Base-by-base conservation (phyloP, 2,329 filamentous ascomycete genomes). In the Paecilomyces sp. region DNA sequence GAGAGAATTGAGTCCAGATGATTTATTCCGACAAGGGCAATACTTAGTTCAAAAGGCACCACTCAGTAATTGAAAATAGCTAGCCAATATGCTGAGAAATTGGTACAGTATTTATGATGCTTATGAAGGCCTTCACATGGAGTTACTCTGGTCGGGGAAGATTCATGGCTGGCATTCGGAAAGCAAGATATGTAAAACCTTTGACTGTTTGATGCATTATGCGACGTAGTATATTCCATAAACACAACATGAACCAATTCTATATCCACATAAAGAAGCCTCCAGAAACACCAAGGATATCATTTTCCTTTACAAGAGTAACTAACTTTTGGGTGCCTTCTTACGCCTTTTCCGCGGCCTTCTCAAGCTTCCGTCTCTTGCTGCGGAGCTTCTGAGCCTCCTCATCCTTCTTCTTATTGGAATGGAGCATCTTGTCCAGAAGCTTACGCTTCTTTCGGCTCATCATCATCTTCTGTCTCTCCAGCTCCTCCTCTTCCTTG, bases 381-480 rank as follows among this genome's bases (percentile, higher is more conserved):
- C 83, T 84, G 67, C 92, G 85, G 74, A 99, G 79, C 78, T 88
- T 90, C 80, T 93, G 89, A 55, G 93, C 90, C 79, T 96, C 91
- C 28, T 87, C 89, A 66, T 93, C 93, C 81, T 91, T 90, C 83
- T 94, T 92, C 79, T 88, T 92, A 77, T 97, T 96, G 63, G 87
- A 92, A 78, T 96, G 95, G 71, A 92, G 83, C 91, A 99, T 99
- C 81, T 97, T 94, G 81, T 97, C 94, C 66, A 93, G 89, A 70
- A 97, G 80, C 86, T 97, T 97, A 70, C 94, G 84, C 87, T 97
- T 99, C 85, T 95, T 94, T 77, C 95, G 90, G 76, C 89, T 90
- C 81, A 97, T 88, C 94, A 99, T 99, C 80, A 95, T 94, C 85
- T 96, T 97, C 74, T 91, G 88, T 63, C 93, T 84, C 76, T 96